A percentile compares a stretch with the other conserved stretches of the same genome.
Conservation (phyloP, 2,329 filamentous ascomycete species). For the Gyromitra esculenta region DNA sequence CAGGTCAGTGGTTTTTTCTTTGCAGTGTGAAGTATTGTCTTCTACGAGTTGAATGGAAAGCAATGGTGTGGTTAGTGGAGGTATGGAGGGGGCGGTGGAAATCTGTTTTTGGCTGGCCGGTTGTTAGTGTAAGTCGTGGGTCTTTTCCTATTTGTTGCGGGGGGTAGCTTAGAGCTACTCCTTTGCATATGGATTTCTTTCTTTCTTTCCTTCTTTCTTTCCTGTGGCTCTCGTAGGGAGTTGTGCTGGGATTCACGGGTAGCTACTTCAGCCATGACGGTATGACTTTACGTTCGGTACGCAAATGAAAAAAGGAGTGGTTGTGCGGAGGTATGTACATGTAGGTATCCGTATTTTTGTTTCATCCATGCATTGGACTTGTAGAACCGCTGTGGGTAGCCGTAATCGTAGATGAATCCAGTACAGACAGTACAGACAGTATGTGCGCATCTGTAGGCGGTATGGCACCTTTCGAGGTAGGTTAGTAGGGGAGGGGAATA, state of each 20-base stretch:
- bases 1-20: conserved; percentile 15
- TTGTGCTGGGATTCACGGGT: conserved; percentile 15
- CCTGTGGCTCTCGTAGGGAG: conserved; percentile 19
- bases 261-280: conserved; percentile 20
- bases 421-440: neutral
- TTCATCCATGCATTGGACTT: conserved; percentile 19
- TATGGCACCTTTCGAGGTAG: conserved; percentile 23
- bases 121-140: conserved; percentile 11
- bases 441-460: conserved; percentile 12
- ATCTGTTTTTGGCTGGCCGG: conserved; percentile 15
- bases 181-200: neutral
- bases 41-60: neutral
- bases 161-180: conserved; percentile 18
- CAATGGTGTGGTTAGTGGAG: conserved; percentile 11
- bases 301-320: conserved; percentile 26
- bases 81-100: conserved; percentile 4
- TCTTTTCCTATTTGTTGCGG: conserved; percentile 14
- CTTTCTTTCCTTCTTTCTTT: neutral
- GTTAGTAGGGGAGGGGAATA: conserved; percentile 2
- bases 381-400: conserved; percentile 22
- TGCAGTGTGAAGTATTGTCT: conserved; percentile 28
- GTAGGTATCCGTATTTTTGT: conserved; percentile 33
- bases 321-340: conserved; percentile 28
- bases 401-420: conserved; percentile 25
- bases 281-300: conserved; percentile 36